Percentiles rank a stretch among this genome's conserved stretches.
Conservation (phyloP, 2,329 filamentous ascomycete species). For the Penicillium sp. region DNA sequence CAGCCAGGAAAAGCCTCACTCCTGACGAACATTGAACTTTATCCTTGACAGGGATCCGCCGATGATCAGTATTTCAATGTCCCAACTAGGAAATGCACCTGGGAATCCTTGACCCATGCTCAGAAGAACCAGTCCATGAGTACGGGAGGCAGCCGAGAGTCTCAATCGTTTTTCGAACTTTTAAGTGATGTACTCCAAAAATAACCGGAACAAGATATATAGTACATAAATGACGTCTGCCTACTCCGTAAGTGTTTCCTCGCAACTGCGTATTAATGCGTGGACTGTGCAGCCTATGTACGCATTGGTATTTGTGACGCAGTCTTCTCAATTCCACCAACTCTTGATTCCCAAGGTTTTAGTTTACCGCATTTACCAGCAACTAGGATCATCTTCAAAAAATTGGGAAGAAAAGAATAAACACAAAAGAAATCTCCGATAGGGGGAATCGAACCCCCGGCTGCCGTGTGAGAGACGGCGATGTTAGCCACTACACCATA, state of each 20-base stretch:
- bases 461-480: slow-evolving; percentile 31
- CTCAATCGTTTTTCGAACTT: background rate
- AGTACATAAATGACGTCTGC: background rate
- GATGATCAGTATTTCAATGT: background rate
- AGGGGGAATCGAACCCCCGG: slow-evolving; percentile 31
- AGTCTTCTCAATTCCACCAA: background rate
- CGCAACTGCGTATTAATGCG: background rate
- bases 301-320: background rate
- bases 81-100: background rate
- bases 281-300: background rate
- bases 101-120: too few relatives aligned
- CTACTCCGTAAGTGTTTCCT: background rate
- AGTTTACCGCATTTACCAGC: too few relatives aligned
- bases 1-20: background rate
- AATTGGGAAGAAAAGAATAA: background rate
- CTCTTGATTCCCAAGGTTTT: background rate
- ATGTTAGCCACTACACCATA: slow-evolving; percentile 34
- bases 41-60: background rate
- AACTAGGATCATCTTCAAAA: background rate
- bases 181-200: background rate
- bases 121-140: background rate
- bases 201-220: background rate
- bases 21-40: background rate
- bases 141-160: background rate
- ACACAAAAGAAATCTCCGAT: slow-evolving; percentile 13